phyloP scores from a whole-genome alignment of 441 rosid species.

The Eutrema salsugineum region DNA sequence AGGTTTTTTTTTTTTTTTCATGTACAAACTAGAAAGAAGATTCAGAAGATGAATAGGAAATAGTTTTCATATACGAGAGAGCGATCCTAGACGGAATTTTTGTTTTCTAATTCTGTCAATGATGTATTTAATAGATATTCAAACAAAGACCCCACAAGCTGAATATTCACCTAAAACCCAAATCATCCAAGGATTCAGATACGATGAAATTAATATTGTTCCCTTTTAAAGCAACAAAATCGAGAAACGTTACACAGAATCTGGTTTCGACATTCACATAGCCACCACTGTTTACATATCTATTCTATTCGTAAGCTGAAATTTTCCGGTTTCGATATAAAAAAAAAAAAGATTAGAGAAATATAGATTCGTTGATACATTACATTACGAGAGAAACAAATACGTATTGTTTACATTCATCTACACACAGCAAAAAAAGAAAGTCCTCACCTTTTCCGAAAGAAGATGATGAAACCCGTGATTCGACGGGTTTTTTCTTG shows the following conservation, averaged over 20 bases:
- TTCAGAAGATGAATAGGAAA: neutral
- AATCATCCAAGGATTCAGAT: slow-evolving; percentile 10
- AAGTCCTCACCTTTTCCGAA: neutral
- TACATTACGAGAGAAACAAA: neutral
- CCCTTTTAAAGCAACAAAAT: neutral
- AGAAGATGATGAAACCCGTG: neutral
- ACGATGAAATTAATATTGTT: neutral
- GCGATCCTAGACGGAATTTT: neutral
- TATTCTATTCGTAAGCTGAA: neutral
- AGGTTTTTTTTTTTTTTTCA: neutral
- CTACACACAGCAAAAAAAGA: neutral
- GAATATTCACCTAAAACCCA: slow-evolving; percentile 16
- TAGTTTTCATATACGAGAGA: neutral
- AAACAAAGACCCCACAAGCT: slow-evolving; percentile 20
- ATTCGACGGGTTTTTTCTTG: neutral
- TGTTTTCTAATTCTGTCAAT: neutral
- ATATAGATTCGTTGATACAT: neutral
- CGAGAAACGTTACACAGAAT: slow-evolving; percentile 14
- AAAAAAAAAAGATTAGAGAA: neutral
- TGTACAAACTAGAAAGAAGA: neutral
- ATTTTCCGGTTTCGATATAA: neutral
- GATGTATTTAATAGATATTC: neutral
- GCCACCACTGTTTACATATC: neutral
- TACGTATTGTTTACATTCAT: neutral
- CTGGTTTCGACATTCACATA: neutral